phyloP scores from a whole-genome alignment of 345 rosid species.

The Pistacia integerrima region DNA sequence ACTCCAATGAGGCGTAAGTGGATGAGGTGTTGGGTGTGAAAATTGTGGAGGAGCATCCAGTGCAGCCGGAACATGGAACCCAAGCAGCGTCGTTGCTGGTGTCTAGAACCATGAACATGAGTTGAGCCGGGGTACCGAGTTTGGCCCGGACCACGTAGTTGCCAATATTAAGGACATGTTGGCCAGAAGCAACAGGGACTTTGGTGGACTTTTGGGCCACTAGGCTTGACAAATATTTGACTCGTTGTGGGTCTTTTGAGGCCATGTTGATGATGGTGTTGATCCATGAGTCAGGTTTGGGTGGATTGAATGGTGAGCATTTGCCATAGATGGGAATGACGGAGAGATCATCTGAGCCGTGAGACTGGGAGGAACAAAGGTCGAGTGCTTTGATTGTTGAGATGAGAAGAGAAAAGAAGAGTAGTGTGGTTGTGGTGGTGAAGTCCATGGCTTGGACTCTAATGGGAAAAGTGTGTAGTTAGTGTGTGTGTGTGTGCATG shows the following conservation, averaged over 20 bases:
- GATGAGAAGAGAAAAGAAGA: slow-evolving; percentile 46
- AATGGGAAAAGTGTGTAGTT: not conserved
- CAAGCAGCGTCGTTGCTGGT: slow-evolving; percentile 75
- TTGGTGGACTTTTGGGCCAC: slow-evolving; percentile 46
- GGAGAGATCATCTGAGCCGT: slow-evolving; percentile 54
- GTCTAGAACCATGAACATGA: slow-evolving; percentile 82
- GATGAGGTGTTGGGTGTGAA: slow-evolving; percentile 58
- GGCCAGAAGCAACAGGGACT: slow-evolving; percentile 73
- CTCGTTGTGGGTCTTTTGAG: slow-evolving; percentile 60
- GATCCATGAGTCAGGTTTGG: slow-evolving; percentile 47
- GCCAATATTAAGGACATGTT: slow-evolving; percentile 40
- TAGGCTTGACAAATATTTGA: slow-evolving; percentile 59
- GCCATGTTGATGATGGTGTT: slow-evolving; percentile 72
- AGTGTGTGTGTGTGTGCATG: slow-evolving; percentile 17
- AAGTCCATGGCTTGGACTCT: slow-evolving; percentile 43
- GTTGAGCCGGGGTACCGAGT: slow-evolving; percentile 79
- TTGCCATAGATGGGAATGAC: slow-evolving; percentile 70
- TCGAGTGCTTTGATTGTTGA: slow-evolving; percentile 41
- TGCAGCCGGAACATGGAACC: slow-evolving; percentile 76
- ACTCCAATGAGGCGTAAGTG: slow-evolving; percentile 54
- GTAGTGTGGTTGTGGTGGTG: slow-evolving; percentile 19
- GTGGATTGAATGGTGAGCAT: slow-evolving; percentile 75
- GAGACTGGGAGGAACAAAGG: slow-evolving; percentile 45
- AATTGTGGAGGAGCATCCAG: slow-evolving; percentile 57
- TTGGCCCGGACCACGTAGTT: slow-evolving; percentile 76